Conservation (phyloP, 2,329 filamentous ascomycete species). For the Hysterium pulicare region DNA sequence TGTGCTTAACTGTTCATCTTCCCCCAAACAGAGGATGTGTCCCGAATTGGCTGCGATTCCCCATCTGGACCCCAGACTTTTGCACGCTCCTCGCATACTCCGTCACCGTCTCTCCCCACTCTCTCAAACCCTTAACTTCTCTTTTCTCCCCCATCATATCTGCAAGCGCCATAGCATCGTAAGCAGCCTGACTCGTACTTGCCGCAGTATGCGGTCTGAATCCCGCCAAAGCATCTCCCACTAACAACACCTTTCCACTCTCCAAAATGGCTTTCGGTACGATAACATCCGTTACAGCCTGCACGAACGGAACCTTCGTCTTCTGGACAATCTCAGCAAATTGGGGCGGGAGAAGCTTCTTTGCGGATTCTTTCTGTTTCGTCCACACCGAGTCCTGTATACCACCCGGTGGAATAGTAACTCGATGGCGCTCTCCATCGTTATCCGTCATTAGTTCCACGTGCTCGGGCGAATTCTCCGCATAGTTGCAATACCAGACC, state of each 20-base stretch:
- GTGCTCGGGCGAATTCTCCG: constrained; percentile 29
- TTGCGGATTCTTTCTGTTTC: constrained; percentile 31
- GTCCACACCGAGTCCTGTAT: constrained; percentile 40
- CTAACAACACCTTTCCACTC: constrained; percentile 42
- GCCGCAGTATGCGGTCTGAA: constrained; percentile 48
- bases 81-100: no score
- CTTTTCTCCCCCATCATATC: constrained; percentile 40
- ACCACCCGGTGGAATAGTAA: constrained; percentile 44
- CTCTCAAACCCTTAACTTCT: no score
- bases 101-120: no score
- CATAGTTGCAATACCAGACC: constrained; percentile 47
- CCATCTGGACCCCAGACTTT: no score
- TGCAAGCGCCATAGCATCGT: constrained; percentile 41
- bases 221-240: constrained; percentile 47
- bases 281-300: constrained; percentile 45
- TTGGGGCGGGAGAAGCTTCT: constrained; percentile 36
- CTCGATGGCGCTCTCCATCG: constrained; percentile 37
- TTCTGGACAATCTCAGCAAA: constrained; percentile 42
- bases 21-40: no score
- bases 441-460: constrained; percentile 45
- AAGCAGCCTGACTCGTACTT: constrained; percentile 48
- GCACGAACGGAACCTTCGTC: constrained; percentile 44
- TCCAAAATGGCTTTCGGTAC: constrained; percentile 37
- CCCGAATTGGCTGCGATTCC: no score
- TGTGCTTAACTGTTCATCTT: no score